A percentile compares a stretch with the other conserved stretches of the same genome.
Evolutionary conservation across 202 grass and related monocot species (phyloP).

Genomic region (Zoysia matrella): DNA sequence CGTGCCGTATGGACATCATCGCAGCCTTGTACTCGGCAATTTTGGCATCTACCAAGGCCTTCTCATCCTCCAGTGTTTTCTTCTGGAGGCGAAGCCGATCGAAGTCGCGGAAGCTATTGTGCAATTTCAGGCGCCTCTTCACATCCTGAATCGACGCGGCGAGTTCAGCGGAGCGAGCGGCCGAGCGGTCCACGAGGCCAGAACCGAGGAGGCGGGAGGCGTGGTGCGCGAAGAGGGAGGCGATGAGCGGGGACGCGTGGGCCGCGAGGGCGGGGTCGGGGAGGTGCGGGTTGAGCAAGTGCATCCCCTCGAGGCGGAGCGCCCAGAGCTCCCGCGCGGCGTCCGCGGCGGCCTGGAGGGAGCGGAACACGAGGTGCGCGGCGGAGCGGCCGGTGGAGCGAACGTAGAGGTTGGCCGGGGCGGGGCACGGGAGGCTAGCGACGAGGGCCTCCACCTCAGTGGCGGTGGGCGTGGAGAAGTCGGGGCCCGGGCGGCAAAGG

Average conservation of each 20-base stretch:
- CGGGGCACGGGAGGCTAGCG: slow-evolving; percentile 22
- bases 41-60: slow-evolving; percentile 47
- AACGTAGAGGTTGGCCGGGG: slow-evolving; percentile 34
- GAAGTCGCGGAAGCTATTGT: slow-evolving; percentile 32
- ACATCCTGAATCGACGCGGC: slow-evolving; percentile 40
- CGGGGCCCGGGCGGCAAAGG: slow-evolving; percentile 42
- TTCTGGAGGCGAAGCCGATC: slow-evolving; percentile 48
- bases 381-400: slow-evolving; percentile 43
- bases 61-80: slow-evolving; percentile 56
- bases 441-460: slow-evolving; percentile 65
- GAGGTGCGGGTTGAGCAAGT: slow-evolving; percentile 55
- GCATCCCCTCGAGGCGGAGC: slow-evolving; percentile 65
- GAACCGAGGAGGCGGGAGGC: slow-evolving; percentile 51
- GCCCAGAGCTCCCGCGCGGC: slow-evolving; percentile 66
- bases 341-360: slow-evolving; percentile 45
- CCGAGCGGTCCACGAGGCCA: slow-evolving; percentile 29
- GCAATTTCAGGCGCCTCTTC: not conserved
- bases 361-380: slow-evolving; percentile 52
- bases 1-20: slow-evolving; percentile 55
- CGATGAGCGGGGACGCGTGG: slow-evolving; percentile 46
- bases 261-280: slow-evolving; percentile 24
- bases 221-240: slow-evolving; percentile 59
- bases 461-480: slow-evolving; percentile 29
- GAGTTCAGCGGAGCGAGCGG: slow-evolving; percentile 41
- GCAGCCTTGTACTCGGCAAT: slow-evolving; percentile 59